phyloP scores from a whole-genome alignment of 768 basidiomycete species.

The Chalciporus sphaerocephalus region DNA sequence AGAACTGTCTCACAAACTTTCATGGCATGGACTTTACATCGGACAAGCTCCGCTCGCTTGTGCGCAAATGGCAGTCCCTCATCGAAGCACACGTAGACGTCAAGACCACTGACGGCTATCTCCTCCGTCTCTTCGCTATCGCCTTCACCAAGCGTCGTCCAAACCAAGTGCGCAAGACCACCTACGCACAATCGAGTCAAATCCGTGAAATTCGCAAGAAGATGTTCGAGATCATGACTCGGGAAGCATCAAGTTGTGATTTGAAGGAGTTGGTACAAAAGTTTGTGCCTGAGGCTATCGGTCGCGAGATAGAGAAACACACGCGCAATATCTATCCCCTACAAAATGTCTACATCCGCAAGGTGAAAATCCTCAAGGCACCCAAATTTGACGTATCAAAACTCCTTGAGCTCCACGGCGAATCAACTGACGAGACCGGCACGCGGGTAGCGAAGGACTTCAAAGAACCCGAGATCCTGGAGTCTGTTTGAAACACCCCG shows the following conservation, averaged over 20 bases:
- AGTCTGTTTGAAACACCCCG: slow-evolving; percentile 69
- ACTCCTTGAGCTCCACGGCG: slow-evolving; percentile 94
- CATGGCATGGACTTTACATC: slow-evolving; percentile 99
- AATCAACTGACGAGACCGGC: slow-evolving; percentile 92
- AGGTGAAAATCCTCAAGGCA: slow-evolving; percentile 98
- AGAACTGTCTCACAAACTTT: slow-evolving; percentile 99
- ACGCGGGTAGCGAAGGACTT: slow-evolving; percentile 93
- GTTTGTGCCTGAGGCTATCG: slow-evolving; percentile 98
- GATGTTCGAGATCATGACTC: slow-evolving; percentile 99
- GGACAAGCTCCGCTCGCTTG: slow-evolving; percentile 98
- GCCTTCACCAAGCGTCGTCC: slow-evolving; percentile 98
- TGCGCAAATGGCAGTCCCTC: slow-evolving; percentile 99
- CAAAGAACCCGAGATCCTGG: slow-evolving; percentile 94
- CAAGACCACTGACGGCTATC: slow-evolving; percentile 98
- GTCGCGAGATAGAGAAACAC: slow-evolving; percentile 99
- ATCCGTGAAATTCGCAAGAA: slow-evolving; percentile 97
- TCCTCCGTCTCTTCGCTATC: slow-evolving; percentile 97
- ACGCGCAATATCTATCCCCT: slow-evolving; percentile 94
- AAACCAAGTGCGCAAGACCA: slow-evolving; percentile 97
- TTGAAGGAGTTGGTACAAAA: slow-evolving; percentile 98
- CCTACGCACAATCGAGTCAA: slow-evolving; percentile 93
- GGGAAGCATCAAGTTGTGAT: slow-evolving; percentile 92
- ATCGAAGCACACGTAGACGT: slow-evolving; percentile 99
- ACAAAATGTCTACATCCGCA: slow-evolving; percentile 98
- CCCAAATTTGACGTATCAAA: slow-evolving; percentile 96